Base-by-base conservation (phyloP, 2,329 filamentous ascomycete genomes). In the Sclerotinia nivalis region DNA sequence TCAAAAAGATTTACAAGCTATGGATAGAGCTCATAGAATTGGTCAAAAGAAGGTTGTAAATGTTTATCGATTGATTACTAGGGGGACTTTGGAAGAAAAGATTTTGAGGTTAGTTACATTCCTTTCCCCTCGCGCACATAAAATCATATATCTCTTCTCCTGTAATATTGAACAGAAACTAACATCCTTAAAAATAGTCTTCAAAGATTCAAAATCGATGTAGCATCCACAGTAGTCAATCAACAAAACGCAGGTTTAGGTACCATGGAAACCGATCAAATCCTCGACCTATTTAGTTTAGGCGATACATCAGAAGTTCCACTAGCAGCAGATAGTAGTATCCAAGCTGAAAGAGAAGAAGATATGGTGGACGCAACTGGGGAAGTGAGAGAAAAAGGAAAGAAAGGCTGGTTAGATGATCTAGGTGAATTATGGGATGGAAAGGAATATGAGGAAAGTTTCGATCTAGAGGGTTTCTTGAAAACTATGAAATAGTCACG, bases 1-100 rank as follows among this genome's bases (percentile, higher is more conserved):
- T 45, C 96, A 99, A 79, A 97, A 97, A 81, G 96, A 99, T 81
- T 88, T 99, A 75, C 96, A 99, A 79, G 96, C 96, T 74, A 99
- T 99, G 96, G 96, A 99, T 79, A 93, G 96, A 71, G 96, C 96
- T 12, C 96, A 99, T 84, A 90, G 96, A 75, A 98, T 99, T 76
- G 96, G 96, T 2, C 96, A 99, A 83, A 99, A 99, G 88, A 99
- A 98, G 87, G 96, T 98, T 50, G 96, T 99, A 75, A 99, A 99
- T 78, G 96, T 99, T 22, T 99, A 99, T 81, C 93, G 96, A 34
- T 86, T 99, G 74, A 96, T 99, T 77, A 99, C 96, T 8, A 88
- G 96, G 74, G 96, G 96, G 72, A 99, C 96, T 2, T 83, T 99
- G 62, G 96, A 99, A 81, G 96, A 99, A 84, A 99, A 99, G 87